Percentiles rank a stretch among this genome's conserved stretches.
Conservation (phyloP, 2,329 filamentous ascomycete species). For the Pseudohalonectria lignicola region DNA sequence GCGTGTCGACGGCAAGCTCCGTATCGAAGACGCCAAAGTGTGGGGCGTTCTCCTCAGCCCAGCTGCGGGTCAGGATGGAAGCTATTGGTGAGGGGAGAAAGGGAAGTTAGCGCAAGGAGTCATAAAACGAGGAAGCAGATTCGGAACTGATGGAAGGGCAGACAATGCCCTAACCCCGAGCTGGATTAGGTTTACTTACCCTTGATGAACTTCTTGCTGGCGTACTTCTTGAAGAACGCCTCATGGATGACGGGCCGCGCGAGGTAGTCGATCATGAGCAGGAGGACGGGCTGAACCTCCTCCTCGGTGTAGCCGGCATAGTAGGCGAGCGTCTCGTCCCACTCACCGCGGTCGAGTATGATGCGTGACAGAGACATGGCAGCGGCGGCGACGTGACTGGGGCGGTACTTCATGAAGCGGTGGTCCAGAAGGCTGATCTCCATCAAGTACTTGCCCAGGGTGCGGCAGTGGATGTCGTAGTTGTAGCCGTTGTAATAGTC, state of each 20-base stretch:
- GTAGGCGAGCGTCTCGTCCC: conserved; percentile 80
- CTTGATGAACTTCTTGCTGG: conserved; percentile 98
- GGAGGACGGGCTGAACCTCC: conserved; percentile 84
- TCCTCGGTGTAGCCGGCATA: conserved; percentile 91
- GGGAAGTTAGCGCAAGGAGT: no score
- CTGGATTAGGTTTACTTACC: no score
- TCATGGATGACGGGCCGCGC: conserved; percentile 84
- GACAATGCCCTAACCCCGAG: no score
- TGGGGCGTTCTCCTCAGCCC: conserved; percentile 73
- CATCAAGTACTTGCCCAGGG: conserved; percentile 93
- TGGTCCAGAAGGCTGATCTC: conserved; percentile 95
- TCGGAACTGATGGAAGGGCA: no score
- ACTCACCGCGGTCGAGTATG: conserved; percentile 82
- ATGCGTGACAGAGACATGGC: conserved; percentile 91
- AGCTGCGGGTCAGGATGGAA: conserved; percentile 81
- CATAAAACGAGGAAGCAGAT: no score
- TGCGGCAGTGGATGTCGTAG: conserved; percentile 96
- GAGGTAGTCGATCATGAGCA: conserved; percentile 94
- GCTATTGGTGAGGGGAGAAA: conserved; percentile 36
- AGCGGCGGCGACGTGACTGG: conserved; percentile 82
- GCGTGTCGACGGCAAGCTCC: conserved; percentile 37
- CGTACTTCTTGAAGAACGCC: conserved; percentile 99
- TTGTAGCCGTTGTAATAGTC: conserved; percentile 99
- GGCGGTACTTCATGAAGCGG: conserved; percentile 80
- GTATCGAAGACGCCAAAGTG: conserved; percentile 43